Conservation (phyloP, 2,329 filamentous ascomycete species). For the Leptographium lundbergii region DNA sequence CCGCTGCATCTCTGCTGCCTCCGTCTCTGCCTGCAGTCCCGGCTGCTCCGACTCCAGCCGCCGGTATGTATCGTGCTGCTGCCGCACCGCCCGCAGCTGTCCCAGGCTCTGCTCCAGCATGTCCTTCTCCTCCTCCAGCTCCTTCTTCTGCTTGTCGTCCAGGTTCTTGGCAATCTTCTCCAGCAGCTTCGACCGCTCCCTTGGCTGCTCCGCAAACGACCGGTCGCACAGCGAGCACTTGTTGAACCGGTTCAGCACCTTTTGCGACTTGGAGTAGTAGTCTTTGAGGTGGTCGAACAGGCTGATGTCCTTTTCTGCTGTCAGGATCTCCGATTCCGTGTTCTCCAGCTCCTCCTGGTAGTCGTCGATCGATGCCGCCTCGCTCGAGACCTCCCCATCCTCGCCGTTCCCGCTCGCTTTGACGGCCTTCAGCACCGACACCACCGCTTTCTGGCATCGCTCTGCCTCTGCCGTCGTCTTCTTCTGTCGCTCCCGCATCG, state of each 20-base stretch:
- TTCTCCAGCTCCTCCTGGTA: conserved; percentile 37
- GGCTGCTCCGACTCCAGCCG: conserved; percentile 57
- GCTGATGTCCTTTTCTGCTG: conserved; percentile 54
- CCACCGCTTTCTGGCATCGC: conserved; percentile 44
- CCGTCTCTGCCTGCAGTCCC: conserved; percentile 48
- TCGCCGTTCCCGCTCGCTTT: conserved; percentile 21
- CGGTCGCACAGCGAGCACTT: conserved; percentile 67
- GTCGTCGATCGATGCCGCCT: conserved; percentile 33
- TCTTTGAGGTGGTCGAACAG: conserved; percentile 56
- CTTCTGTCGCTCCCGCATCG: conserved; percentile 48
- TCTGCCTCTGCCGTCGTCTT: conserved; percentile 51
- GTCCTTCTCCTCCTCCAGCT: conserved; percentile 36
- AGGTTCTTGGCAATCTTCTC: conserved; percentile 53
- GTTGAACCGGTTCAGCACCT: conserved; percentile 53
- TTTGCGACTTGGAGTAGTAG: conserved; percentile 59
- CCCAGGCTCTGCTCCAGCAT: conserved; percentile 47
- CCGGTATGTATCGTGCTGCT: conserved; percentile 62
- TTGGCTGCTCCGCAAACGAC: conserved; percentile 46
- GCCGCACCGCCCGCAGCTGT: conserved; percentile 47
- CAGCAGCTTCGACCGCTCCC: conserved; percentile 50
- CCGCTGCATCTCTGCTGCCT: conserved; percentile 40
- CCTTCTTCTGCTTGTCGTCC: conserved; percentile 48
- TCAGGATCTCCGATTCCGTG: conserved; percentile 42
- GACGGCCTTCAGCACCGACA: conserved; percentile 32
- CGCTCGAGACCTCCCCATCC: conserved; percentile 4